Evolutionary conservation across 257 asterid species (phyloP).

Genomic region (Dorcoceras hygrometricum): DNA sequence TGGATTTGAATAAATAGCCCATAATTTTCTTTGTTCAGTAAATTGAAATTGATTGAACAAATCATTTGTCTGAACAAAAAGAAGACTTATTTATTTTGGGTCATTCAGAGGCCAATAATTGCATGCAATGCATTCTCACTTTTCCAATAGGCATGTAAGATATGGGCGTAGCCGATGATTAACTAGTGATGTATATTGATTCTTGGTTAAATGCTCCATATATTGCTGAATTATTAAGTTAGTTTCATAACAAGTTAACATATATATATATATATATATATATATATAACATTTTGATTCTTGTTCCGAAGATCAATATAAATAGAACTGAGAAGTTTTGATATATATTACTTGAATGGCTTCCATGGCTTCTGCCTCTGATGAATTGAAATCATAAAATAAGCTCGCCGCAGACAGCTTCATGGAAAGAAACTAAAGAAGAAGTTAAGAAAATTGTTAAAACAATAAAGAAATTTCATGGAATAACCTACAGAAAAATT

Average conservation of each 20-base stretch:
- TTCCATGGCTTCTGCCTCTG: conserved; percentile 67
- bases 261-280: too few relatives aligned
- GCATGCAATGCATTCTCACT: not conserved
- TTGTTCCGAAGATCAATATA: too few relatives aligned
- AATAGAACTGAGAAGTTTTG: not conserved
- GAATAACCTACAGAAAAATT: not conserved
- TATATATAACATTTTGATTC: too few relatives aligned
- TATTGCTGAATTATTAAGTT: too few relatives aligned
- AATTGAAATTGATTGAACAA: not conserved
- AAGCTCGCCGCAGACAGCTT: conserved; percentile 92
- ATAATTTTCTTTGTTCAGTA: not conserved
- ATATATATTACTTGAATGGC: conserved; percentile 48
- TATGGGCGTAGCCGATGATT: not conserved
- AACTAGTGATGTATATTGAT: too few relatives aligned
- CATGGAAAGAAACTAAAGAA: conserved; percentile 83
- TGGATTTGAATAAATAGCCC: not conserved
- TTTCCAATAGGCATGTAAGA: not conserved
- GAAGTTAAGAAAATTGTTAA: not conserved
- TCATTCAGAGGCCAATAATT: not conserved
- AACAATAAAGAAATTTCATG: not conserved
- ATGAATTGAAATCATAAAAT: conserved; percentile 80
- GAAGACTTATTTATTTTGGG: not conserved
- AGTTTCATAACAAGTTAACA: too few relatives aligned
- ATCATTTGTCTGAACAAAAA: not conserved
- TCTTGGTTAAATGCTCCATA: not conserved